phyloP scores from a whole-genome alignment of 441 rosid genomes.

The Pelargonium cotyledonis region DNA sequence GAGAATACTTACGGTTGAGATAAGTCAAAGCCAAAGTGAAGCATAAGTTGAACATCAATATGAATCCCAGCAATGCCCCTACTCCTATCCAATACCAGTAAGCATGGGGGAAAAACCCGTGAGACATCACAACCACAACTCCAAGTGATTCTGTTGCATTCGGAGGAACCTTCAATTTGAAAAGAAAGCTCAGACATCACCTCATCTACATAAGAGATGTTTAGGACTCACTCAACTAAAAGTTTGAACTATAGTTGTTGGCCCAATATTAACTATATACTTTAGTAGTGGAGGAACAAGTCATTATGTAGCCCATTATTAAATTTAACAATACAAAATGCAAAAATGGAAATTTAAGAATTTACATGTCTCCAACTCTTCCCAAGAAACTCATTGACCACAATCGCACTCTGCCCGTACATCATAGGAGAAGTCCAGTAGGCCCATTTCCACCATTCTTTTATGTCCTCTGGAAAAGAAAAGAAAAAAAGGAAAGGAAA shows the following conservation, averaged over 20 bases:
- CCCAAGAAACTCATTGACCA: slow-evolving; percentile 71
- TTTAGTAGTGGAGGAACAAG: too few species aligned
- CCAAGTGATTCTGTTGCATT: slow-evolving; percentile 43
- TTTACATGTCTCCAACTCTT: slow-evolving; percentile 61
- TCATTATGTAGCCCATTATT: too few species aligned
- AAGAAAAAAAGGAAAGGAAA: too few species aligned
- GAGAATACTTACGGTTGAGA: slow-evolving; percentile 42
- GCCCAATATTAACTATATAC: too few species aligned
- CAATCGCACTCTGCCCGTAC: slow-evolving; percentile 22
- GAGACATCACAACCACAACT: slow-evolving; percentile 36
- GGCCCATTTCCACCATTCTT: slow-evolving; percentile 29
- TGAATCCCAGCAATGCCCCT: slow-evolving; percentile 47
- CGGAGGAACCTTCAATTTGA: slow-evolving; percentile 23
- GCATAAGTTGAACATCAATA: slow-evolving; percentile 41
- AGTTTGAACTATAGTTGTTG: too few species aligned
- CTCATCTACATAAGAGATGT: neutral
- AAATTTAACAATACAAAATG: too few species aligned
- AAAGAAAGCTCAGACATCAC: neutral
- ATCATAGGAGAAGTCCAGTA: slow-evolving; percentile 24
- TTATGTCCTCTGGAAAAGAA: slow-evolving; percentile 17
- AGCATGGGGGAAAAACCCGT: slow-evolving; percentile 40
- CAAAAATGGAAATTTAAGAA: neutral
- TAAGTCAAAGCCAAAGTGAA: slow-evolving; percentile 47
- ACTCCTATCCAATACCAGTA: slow-evolving; percentile 73
- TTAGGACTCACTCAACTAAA: too few species aligned